Base-by-base conservation (phyloP, 345 rosid species). In the Rhizophora apiculata region DNA sequence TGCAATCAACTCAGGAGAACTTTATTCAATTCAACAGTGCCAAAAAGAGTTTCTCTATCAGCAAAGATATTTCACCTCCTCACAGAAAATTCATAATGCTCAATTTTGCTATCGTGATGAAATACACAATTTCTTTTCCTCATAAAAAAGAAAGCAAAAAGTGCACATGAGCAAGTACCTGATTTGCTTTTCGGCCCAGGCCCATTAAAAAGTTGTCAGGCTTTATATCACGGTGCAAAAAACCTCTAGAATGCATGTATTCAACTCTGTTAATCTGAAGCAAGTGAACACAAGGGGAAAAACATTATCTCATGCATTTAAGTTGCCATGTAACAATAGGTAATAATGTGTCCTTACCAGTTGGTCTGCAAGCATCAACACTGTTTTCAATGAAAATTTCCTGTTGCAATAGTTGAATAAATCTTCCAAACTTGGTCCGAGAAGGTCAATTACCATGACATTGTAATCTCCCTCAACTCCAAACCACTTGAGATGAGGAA, bases 141-240 rank as follows among this genome's bases (percentile, higher is more conserved):
- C 6, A 1, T 24, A 5, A 56, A 56, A 15, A 56, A 56, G 10
- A 24, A 46, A 21, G 46, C 43, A 29, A 63, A 58, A 70, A 46
- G 51, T 27, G 29, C 20, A 69, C 21, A 39, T 57, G 62, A 32
- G 67, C 18, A 66, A 19, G 11, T 72, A 89, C 96, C 90, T 88
- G 92, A 81, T 91, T 88, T 32, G 92, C 92, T 76, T 87, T 88
- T 82, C 92, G 92, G 29, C 95, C 96, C 29, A 91, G 79, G 53
- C 96, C 96, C 96, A 91, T 85, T 58, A 91, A 81, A 67, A 91
- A 91, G 73, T 91, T 91, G 73, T 88, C 96, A 75, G 96, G 96
- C 82, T 91, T 91, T 67, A 91, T 91, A 72, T 91, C 94, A 71
- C 96, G 94, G 71, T 91, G 96, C 81, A 91, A 90, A 74, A 91